Percentiles rank a stretch among this genome's conserved stretches.
Conservation (phyloP, 768 basidiomycete species). For the Hypholoma fasciculare region DNA sequence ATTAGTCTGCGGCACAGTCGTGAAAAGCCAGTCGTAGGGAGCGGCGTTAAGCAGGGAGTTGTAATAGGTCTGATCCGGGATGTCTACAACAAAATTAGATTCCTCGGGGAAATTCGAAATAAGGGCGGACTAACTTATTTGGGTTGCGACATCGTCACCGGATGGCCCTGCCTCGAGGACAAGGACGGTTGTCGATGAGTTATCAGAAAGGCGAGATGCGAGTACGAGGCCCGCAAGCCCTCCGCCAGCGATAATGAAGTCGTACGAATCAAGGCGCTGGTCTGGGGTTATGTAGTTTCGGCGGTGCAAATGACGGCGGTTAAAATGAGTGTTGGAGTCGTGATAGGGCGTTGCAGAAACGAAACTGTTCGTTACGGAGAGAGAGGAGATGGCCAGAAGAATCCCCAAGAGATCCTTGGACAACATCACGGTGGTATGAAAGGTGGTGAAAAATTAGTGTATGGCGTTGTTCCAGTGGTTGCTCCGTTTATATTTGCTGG, state of each 20-base stretch:
- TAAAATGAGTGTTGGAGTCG: slow-evolving; percentile 11
- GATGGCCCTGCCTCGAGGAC: slow-evolving; percentile 39
- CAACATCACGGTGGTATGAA: slow-evolving; percentile 3
- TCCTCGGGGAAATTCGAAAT: no score
- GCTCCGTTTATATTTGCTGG: not conserved
- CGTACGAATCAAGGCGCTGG: slow-evolving; percentile 18
- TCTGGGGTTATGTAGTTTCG: slow-evolving; percentile 39
- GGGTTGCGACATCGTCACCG: slow-evolving; percentile 27
- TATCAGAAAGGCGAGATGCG: slow-evolving; percentile 34
- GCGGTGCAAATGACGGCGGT: slow-evolving; percentile 8
- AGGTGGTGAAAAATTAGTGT: not conserved
- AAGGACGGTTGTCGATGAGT: slow-evolving; percentile 31
- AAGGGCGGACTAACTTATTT: slow-evolving; percentile 25
- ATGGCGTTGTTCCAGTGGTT: not conserved
- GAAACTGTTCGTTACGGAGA: not conserved
- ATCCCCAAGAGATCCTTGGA: slow-evolving; percentile 5
- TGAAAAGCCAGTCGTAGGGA: slow-evolving; percentile 57
- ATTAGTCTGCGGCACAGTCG: slow-evolving; percentile 46
- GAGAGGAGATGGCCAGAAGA: slow-evolving; percentile 4
- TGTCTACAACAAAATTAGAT: slow-evolving; percentile 29
- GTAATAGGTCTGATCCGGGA: slow-evolving; percentile 54
- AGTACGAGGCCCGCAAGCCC: slow-evolving; percentile 33
- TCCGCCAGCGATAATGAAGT: slow-evolving; percentile 26
- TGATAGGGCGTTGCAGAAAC: slow-evolving; percentile 1
- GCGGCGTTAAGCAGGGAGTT: slow-evolving; percentile 43